These are phyloP conservation scores for Apiotrichum domesticum DNA, from an alignment of 1,284 basidiomycete species.

Conservation along the genomic window DNA sequence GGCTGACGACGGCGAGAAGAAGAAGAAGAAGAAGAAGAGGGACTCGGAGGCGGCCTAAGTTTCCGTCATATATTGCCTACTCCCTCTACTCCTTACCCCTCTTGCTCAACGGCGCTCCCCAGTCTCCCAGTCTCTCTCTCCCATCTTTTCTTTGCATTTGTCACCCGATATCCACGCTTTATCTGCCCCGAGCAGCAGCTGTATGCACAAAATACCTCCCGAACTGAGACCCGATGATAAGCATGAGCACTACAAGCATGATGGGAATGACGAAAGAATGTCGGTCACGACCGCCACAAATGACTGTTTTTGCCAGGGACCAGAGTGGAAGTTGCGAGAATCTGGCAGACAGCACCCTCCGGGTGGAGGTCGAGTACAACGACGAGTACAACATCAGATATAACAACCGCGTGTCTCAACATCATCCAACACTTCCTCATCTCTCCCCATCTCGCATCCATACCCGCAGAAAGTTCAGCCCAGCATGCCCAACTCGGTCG, in stretches of 20 bases:
- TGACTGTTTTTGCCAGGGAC: no score
- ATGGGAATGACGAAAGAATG: no score
- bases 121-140: background rate
- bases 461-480: background rate
- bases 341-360: no score
- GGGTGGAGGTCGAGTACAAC: no score
- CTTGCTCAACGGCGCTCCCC: background rate
- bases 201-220: slow-evolving; percentile 9
- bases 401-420: no score
- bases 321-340: no score
- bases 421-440: background rate
- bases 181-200: background rate
- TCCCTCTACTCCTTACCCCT: background rate
- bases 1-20: slow-evolving; percentile 46
- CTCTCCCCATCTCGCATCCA: background rate
- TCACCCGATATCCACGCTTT: slow-evolving; percentile 5
- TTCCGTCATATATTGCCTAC: background rate
- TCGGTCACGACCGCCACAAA: no score
- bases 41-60: slow-evolving; percentile 18
- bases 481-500: slow-evolving; percentile 47
- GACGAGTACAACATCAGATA: no score
- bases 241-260: no score
- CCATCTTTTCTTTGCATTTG: slow-evolving; percentile 4
- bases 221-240: no score
- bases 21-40: slow-evolving; percentile 67